Evolutionary conservation across 139 green algal genomes (phyloP).

Genomic region (Chlorella sorokiniana): DNA sequence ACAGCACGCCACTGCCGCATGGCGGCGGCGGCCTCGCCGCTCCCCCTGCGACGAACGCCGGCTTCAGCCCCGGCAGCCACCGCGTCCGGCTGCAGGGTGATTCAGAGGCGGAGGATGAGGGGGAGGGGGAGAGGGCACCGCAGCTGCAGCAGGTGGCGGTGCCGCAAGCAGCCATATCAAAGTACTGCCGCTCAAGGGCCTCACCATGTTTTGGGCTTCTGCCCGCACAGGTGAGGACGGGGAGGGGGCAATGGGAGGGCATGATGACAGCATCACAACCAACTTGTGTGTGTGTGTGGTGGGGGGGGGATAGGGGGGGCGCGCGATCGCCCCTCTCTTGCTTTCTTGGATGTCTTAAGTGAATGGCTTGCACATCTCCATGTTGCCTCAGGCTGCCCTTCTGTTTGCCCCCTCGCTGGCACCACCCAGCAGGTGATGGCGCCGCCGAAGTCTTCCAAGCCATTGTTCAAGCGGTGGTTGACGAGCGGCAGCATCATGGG

Average conservation of each 20-base stretch:
- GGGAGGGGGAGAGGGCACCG: background rate
- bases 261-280: background rate
- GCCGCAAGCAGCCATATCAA: background rate
- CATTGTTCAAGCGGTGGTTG: conserved; percentile 3
- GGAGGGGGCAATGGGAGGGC: background rate
- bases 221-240: background rate
- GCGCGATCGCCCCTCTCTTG: background rate
- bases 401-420: background rate
- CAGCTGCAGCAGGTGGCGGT: conserved; percentile 1
- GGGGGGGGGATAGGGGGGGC: no score
- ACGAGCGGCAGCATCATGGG: background rate
- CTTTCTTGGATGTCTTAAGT: background rate
- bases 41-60: background rate
- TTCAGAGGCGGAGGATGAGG: no score
- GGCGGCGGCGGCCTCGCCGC: no score
- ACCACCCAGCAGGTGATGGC: conserved; percentile 15
- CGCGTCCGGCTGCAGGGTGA: no score
- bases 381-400: no score
- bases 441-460: background rate
- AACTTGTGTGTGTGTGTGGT: no score
- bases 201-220: background rate
- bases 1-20: background rate
- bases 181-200: background rate
- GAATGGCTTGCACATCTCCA: no score
- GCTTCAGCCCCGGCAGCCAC: background rate